These are phyloP conservation scores for Fusarium humuli DNA, from an alignment of 2,329 filamentous ascomycete species.

Conservation along the genomic window DNA sequence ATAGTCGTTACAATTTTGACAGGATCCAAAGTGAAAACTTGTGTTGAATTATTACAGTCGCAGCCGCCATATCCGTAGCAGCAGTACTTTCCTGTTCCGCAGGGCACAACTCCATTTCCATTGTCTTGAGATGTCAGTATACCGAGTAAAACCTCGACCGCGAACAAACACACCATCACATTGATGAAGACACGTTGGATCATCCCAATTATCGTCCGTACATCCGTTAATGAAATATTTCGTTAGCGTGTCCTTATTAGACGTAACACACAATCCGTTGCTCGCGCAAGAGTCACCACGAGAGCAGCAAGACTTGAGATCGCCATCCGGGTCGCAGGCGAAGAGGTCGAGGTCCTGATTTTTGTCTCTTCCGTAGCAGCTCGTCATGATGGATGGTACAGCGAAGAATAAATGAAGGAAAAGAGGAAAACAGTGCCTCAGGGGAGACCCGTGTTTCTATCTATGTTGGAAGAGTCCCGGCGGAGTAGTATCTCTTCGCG, in stretches of 20 bases:
- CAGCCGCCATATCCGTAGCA: not conserved
- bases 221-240: not conserved
- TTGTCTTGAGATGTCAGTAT: not conserved
- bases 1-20: not conserved
- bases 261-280: not conserved
- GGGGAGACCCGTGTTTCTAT: not conserved
- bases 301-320: not conserved
- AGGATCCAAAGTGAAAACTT: not conserved
- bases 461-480: not conserved
- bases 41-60: conserved; percentile 1
- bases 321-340: not conserved
- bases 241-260: not conserved
- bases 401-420: not conserved
- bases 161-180: not conserved
- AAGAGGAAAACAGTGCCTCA: not conserved
- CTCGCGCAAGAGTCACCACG: not conserved
- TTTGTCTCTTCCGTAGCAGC: not conserved
- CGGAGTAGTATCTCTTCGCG: not conserved
- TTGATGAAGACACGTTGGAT: not conserved
- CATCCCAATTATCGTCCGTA: not conserved
- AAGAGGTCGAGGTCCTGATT: not conserved
- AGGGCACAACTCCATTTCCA: not conserved
- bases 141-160: not conserved
- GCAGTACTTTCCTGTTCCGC: not conserved
- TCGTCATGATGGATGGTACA: not conserved